phyloP scores from a whole-genome alignment of 1,139 yeast species.

The Scheffersomyces segobiensis region DNA sequence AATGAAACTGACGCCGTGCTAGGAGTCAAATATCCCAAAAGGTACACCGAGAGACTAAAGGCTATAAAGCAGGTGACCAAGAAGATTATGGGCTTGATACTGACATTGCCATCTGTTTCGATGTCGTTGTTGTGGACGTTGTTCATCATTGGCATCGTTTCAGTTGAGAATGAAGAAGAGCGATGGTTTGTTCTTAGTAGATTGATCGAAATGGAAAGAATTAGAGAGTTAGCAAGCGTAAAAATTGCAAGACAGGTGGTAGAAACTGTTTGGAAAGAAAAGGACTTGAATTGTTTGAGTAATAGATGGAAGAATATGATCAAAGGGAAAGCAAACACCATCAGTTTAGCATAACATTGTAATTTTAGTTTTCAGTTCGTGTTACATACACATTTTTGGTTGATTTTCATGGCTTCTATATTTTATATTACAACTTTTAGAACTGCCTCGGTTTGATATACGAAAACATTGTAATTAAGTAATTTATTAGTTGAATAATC shows the following conservation, averaged over 20 bases:
- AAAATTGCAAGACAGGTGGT: slow-evolving; percentile 32
- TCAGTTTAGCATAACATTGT: slow-evolving; percentile 28
- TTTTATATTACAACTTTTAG: background rate
- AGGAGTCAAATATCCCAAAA: slow-evolving; percentile 1
- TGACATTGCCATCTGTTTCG: slow-evolving; percentile 23
- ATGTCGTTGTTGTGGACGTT: slow-evolving; percentile 40
- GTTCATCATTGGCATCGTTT: slow-evolving; percentile 33
- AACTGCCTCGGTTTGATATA: background rate
- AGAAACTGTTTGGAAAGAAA: slow-evolving; percentile 36
- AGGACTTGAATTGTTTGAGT: slow-evolving; percentile 25
- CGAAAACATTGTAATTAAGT: background rate
- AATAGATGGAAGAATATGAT: slow-evolving; percentile 36
- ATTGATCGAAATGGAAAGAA: slow-evolving; percentile 29
- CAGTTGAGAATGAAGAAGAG: slow-evolving; percentile 27
- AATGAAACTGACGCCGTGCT: background rate
- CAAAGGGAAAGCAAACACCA: slow-evolving; percentile 29
- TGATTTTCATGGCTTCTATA: background rate
- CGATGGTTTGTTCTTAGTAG: slow-evolving; percentile 35
- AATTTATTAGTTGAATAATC: slow-evolving; percentile 1
- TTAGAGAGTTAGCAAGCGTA: slow-evolving; percentile 35
- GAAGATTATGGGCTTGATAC: slow-evolving; percentile 18
- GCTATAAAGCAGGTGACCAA: slow-evolving; percentile 14
- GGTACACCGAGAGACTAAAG: slow-evolving; percentile 7
- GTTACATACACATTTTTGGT: background rate
- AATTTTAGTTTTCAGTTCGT: background rate